phyloP scores from a whole-genome alignment of 2,329 filamentous ascomycete genomes.

The Fusarium veterinarium region DNA sequence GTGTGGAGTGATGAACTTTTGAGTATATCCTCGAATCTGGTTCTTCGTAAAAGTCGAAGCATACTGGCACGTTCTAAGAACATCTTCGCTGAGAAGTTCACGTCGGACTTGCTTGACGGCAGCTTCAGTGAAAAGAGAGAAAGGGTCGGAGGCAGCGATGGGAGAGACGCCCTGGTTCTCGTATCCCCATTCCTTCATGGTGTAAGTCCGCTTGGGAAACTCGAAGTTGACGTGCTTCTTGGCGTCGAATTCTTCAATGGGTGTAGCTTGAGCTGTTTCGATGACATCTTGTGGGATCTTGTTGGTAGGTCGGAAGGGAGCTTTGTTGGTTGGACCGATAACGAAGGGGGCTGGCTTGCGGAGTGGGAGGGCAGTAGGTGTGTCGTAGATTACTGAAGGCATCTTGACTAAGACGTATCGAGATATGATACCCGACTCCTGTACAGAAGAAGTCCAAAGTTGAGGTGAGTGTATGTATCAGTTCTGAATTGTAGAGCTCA shows the following conservation, averaged over 20 bases:
- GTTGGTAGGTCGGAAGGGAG: conserved; percentile 41
- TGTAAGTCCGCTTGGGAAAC: conserved; percentile 62
- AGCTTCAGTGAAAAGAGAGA: conserved; percentile 70
- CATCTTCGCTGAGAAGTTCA: conserved; percentile 69
- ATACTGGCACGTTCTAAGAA: conserved; percentile 67
- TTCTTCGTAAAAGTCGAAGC: conserved; percentile 61
- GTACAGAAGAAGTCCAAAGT: neutral
- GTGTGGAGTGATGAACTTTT: conserved; percentile 58
- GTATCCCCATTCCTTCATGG: conserved; percentile 72
- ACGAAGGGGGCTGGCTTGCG: conserved; percentile 39
- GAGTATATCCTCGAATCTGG: conserved; percentile 61
- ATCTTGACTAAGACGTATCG: neutral
- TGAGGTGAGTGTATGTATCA: neutral
- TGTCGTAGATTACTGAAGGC: neutral
- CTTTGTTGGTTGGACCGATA: conserved; percentile 47
- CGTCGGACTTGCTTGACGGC: conserved; percentile 70
- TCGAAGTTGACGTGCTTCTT: conserved; percentile 66
- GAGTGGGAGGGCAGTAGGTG: neutral
- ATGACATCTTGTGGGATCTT: conserved; percentile 20
- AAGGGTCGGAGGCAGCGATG: conserved; percentile 73
- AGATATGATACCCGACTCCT: neutral
- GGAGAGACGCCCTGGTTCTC: conserved; percentile 69
- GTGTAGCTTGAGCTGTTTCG: conserved; percentile 8
- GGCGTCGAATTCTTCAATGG: conserved; percentile 58
- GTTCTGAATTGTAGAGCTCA: neutral